A percentile compares a stretch with the other conserved stretches of the same genome.
Evolutionary conservation across 331 rosid genomes (phyloP).

Genomic region (Malus hybrid): DNA sequence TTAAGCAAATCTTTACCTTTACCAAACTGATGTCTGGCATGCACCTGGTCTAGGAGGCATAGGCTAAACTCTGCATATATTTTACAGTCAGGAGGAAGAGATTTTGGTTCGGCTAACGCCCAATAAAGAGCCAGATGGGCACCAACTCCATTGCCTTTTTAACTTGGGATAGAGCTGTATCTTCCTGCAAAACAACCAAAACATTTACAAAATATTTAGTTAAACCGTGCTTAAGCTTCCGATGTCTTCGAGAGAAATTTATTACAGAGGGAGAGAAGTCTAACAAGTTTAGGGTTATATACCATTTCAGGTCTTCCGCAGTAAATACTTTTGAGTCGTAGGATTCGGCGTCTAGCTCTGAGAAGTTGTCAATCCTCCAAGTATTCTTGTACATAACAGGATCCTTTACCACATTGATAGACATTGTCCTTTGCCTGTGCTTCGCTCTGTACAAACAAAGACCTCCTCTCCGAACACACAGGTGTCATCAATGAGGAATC

Average conservation of each 20-base stretch:
- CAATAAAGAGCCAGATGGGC: slow-evolving; percentile 32
- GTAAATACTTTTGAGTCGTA: slow-evolving; percentile 33
- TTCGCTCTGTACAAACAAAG: slow-evolving; percentile 45
- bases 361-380: slow-evolving; percentile 38
- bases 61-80: slow-evolving; percentile 37
- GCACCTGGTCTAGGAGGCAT: slow-evolving; percentile 23
- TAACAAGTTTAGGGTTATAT: neutral
- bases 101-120: slow-evolving; percentile 33
- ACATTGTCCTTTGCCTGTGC: slow-evolving; percentile 41
- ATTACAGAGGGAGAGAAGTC: neutral
- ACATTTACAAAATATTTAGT: neutral
- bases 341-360: slow-evolving; percentile 22
- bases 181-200: slow-evolving; percentile 35
- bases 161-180: slow-evolving; percentile 49
- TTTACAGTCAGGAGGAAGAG: slow-evolving; percentile 31
- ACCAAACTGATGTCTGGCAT: too few species aligned
- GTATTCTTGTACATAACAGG: slow-evolving; percentile 21
- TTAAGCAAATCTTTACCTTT: slow-evolving; percentile 23
- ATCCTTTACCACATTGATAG: slow-evolving; percentile 41
- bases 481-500: slow-evolving; percentile 44
- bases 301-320: slow-evolving; percentile 48
- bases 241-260: neutral
- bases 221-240: neutral
- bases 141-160: slow-evolving; percentile 31
- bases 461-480: slow-evolving; percentile 70